Conservation (phyloP, 352 stramenopile genomes). For the Pythium myriotylum region DNA sequence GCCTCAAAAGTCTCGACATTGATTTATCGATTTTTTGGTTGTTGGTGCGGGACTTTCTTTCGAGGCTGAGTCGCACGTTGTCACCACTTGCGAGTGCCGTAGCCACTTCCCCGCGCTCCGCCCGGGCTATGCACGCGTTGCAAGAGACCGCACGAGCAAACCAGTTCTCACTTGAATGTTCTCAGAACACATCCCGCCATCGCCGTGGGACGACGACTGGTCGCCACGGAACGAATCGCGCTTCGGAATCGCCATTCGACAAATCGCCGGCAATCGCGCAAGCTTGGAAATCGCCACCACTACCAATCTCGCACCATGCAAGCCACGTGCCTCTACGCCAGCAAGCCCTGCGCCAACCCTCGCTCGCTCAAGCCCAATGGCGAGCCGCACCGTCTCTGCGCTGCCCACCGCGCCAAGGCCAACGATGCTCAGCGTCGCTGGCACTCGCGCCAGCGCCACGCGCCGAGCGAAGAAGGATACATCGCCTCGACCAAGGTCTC, state of each 20-base stretch:
- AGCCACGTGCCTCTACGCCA: neutral
- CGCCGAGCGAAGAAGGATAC: neutral
- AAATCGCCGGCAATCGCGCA: no score
- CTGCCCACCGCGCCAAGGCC: neutral
- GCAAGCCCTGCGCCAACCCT: slow-evolving; percentile 2
- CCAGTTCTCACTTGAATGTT: no score
- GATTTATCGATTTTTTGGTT: slow-evolving; percentile 1
- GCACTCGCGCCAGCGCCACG: neutral
- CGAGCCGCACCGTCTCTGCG: neutral
- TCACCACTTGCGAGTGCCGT: neutral
- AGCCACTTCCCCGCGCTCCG: neutral
- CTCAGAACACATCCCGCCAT: no score
- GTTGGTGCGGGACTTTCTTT: no score
- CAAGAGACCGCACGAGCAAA: no score
- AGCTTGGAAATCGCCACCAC: no score
- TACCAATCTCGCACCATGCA: no score
- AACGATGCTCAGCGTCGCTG: slow-evolving; percentile 4
- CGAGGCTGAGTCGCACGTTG: neutral
- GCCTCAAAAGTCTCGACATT: slow-evolving; percentile 3
- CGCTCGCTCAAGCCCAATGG: slow-evolving; percentile 1
- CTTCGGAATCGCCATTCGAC: no score
- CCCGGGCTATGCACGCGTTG: no score
- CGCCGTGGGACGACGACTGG: no score
- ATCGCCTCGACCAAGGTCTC: neutral
- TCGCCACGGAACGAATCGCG: no score